Percentiles rank a stretch among this genome's conserved stretches.
phyloP scores from a whole-genome alignment of 2,329 filamentous ascomycete species.

The Dendrostoma leiphaemia region DNA sequence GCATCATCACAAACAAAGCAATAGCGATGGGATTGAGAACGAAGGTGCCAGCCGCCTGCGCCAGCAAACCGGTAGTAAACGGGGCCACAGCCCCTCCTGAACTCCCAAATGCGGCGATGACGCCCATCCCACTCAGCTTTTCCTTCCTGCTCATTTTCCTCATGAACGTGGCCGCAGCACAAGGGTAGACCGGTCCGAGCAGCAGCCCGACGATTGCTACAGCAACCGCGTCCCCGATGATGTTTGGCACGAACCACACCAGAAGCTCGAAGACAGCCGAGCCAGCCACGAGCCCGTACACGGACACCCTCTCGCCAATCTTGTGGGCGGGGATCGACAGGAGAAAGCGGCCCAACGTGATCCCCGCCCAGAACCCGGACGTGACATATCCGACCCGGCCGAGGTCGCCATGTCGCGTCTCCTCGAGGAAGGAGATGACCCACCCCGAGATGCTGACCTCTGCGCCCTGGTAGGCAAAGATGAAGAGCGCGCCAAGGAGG shows the following conservation, averaged over 20 bases:
- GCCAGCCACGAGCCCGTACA: constrained; percentile 60
- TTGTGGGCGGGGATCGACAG: constrained; percentile 64
- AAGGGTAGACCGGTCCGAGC: constrained; percentile 78
- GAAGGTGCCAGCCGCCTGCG: constrained; percentile 60
- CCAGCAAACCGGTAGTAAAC: constrained; percentile 63
- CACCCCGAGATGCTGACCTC: constrained; percentile 83
- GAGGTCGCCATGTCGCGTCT: constrained; percentile 67
- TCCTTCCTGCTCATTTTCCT: constrained; percentile 57
- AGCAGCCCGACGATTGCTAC: constrained; percentile 71
- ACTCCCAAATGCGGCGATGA: constrained; percentile 68
- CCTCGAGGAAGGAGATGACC: constrained; percentile 83
- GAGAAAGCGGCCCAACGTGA: constrained; percentile 72
- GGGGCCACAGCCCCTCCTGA: constrained; percentile 67
- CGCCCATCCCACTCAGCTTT: constrained; percentile 61
- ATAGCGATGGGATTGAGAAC: constrained; percentile 68
- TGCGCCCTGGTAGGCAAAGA: constrained; percentile 82
- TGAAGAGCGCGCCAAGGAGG: constrained; percentile 73
- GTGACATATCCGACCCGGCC: constrained; percentile 76
- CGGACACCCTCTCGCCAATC: constrained; percentile 69
- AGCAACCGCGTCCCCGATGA: constrained; percentile 67
- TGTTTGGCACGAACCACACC: constrained; percentile 74
- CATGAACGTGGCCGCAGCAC: constrained; percentile 63
- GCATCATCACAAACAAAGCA: constrained; percentile 62
- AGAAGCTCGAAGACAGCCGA: constrained; percentile 70
- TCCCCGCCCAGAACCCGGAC: constrained; percentile 68